Base-by-base conservation (phyloP, 805 yeast genomes). In the Komagataella kurtzmanii region DNA sequence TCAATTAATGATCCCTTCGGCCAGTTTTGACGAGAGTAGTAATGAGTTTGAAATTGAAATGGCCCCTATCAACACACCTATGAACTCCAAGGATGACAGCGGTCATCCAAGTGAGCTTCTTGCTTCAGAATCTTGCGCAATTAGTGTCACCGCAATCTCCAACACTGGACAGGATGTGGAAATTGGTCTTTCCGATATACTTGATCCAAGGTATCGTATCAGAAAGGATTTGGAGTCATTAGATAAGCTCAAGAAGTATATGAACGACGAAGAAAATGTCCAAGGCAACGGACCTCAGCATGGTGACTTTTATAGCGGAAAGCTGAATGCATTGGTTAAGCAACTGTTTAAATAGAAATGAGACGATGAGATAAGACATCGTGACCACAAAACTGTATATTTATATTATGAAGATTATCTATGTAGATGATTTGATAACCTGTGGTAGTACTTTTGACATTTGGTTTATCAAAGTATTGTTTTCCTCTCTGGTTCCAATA, bases 401-500 rank as follows among this genome's bases (percentile, higher is more conserved):
- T 10, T 30, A 30, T 30, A 30, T 24, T 24, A 30, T 30, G 14
- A 30, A 21, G 14, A 30, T 30, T 7, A 30, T 14, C 14, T 30
- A 30, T 30, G 3, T 10, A 7, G 40, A 30, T 2, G 40, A 10
- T 10, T 30, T 14, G 14, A 10, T 30, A 30, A 30, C 40, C n/a
- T 30, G 40, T 4, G 40, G 40, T 18, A 45, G 44, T 88, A 70
- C 60, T 75, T 79, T 44, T 19, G 30, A 19, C n/a, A 45, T 17
- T 14, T 45, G 18, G 24, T 70, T 60, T 7, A 90, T 61, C 49
- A 93, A 65, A 6, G 59, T 54, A 48, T 69, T 64, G 59, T 88
- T 91, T 66, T 93, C 98, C 51, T 76, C 79, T 23, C 65, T 68
- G 0, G 96, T 89, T 17, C 99, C 99, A 40, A 93, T 71, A 1